Evolutionary conservation across 73 alveolate species (phyloP).

Genomic region (Symbiodinium pilosum): DNA sequence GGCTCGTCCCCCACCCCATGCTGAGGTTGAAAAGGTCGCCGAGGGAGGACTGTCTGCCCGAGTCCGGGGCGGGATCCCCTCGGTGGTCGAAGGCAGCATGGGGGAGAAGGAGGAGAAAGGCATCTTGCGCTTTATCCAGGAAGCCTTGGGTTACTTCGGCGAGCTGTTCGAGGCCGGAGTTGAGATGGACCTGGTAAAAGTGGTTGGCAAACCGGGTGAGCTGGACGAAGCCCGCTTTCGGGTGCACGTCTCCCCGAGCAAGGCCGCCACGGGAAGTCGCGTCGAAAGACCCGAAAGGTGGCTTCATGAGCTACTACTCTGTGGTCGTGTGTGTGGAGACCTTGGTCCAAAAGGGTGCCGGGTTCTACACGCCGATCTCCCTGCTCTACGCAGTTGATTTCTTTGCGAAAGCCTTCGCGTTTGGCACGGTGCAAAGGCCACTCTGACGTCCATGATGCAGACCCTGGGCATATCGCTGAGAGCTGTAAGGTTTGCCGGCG

Average conservation of each 20-base stretch:
- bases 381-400: slow-evolving; percentile 4
- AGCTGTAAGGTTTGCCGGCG: background rate
- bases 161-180: background rate
- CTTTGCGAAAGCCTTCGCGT: slow-evolving; percentile 15
- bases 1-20: too few species aligned
- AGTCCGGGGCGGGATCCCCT: background rate
- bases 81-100: background rate
- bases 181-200: background rate
- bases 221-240: background rate
- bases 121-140: background rate
- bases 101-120: background rate
- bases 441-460: slow-evolving; percentile 7
- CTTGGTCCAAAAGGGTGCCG: background rate
- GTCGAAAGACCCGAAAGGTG: background rate
- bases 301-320: too few species aligned
- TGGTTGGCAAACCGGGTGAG: background rate
- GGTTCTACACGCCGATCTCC: background rate
- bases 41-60: background rate
- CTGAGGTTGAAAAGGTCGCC: too few species aligned
- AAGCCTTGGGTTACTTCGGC: background rate
- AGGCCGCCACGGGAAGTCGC: slow-evolving; percentile 21
- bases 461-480: background rate
- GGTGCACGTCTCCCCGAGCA: background rate
- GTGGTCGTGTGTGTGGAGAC: background rate
- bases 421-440: slow-evolving; percentile 55